Conservation (phyloP, 208 protist species). For the Cochliopodium minus region DNA sequence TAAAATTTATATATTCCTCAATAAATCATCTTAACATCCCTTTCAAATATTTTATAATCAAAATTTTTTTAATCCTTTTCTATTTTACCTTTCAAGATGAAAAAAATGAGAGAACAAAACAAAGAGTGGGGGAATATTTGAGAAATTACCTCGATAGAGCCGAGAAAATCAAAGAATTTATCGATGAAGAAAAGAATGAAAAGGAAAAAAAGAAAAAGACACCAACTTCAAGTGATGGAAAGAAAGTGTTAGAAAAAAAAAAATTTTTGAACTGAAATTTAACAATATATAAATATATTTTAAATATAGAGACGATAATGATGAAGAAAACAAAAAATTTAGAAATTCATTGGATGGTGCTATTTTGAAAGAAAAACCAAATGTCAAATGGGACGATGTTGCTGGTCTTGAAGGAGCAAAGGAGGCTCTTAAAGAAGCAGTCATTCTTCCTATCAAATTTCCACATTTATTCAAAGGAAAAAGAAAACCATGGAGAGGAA, state of each 20-base stretch:
- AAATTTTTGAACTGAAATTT: neutral
- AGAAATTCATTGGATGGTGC: conserved; percentile 46
- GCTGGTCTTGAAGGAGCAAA: conserved; percentile 70
- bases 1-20: neutral
- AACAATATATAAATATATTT: conserved; percentile 21
- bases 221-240: conserved; percentile 17
- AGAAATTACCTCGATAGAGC: no score
- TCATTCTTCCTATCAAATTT: conserved; percentile 71
- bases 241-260: conserved; percentile 10
- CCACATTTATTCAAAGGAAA: conserved; percentile 76
- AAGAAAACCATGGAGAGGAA: conserved; percentile 62
- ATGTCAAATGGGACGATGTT: conserved; percentile 75
- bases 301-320: conserved; percentile 48
- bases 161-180: conserved; percentile 78
- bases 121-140: conserved; percentile 73
- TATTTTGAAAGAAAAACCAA: conserved; percentile 74
- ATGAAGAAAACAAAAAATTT: conserved; percentile 72
- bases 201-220: conserved; percentile 15
- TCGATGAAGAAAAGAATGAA: conserved; percentile 55
- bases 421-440: conserved; percentile 72
- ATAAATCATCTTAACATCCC: neutral
- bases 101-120: conserved; percentile 66
- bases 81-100: conserved; percentile 3
- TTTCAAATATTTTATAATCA: neutral
- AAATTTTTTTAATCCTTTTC: neutral